These are phyloP conservation scores for Glycine soja DNA, from an alignment of 306 rosid species.

Conservation along the genomic window DNA sequence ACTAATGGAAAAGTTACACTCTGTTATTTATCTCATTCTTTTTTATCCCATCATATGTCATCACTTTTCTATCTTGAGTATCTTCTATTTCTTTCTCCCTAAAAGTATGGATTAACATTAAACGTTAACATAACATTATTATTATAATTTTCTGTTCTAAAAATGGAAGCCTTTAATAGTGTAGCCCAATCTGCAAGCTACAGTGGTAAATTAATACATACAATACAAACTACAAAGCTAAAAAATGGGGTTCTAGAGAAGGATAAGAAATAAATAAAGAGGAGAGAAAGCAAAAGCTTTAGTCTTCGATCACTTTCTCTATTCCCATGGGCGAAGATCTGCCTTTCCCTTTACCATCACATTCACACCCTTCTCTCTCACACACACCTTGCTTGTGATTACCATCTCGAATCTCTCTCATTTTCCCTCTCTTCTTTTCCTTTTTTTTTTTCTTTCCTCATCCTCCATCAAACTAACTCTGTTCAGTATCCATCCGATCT, in stretches of 20 bases:
- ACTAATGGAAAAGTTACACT: too few relatives aligned
- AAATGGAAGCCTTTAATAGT: neutral
- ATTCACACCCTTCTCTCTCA: constrained; percentile 49
- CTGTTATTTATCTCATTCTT: too few relatives aligned
- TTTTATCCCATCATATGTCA: too few relatives aligned
- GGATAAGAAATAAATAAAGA: constrained; percentile 46
- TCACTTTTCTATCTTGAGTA: too few relatives aligned
- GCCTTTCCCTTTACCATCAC: constrained; percentile 80
- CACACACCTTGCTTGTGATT: constrained; percentile 66
- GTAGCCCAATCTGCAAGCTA: constrained; percentile 53
- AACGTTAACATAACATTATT: too few relatives aligned
- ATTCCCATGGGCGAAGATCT: constrained; percentile 94
- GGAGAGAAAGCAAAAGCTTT: constrained; percentile 61
- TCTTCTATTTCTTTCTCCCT: too few relatives aligned
- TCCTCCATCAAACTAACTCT: constrained; percentile 52
- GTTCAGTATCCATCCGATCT: constrained; percentile 52
- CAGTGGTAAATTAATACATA: neutral
- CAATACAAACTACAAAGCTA: neutral
- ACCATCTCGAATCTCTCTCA: constrained; percentile 84
- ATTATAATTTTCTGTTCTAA: neutral
- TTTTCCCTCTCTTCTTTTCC: constrained; percentile 48
- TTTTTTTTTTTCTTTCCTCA: constrained; percentile 10
- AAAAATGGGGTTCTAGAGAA: neutral
- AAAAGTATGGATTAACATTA: too few relatives aligned
- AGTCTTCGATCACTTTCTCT: constrained; percentile 76